Evolutionary conservation across 1,139 yeast genomes (phyloP).

Genomic region (Pneumocystis sp.): DNA sequence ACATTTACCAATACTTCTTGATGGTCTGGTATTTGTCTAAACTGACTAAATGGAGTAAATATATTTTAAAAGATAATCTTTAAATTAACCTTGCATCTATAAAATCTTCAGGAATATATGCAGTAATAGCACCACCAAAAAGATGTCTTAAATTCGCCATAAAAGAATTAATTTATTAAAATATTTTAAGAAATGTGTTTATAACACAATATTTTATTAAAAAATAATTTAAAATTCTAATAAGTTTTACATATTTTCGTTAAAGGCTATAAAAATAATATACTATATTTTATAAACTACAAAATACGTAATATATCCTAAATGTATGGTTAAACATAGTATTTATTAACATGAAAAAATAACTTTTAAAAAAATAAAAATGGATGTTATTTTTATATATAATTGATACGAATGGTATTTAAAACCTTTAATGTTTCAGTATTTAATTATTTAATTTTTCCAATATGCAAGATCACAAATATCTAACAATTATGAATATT

Average conservation of each 20-base stretch:
- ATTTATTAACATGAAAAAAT: neutral
- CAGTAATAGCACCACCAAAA: conserved; percentile 1
- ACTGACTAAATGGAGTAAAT: neutral
- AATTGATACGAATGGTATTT: neutral
- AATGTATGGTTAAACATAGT: neutral
- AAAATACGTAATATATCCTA: neutral
- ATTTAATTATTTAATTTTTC: conserved; percentile 4
- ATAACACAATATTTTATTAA: neutral
- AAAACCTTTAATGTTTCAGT: neutral
- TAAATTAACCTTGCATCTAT: conserved; percentile 1
- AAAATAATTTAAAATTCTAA: neutral
- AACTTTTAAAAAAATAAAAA: neutral
- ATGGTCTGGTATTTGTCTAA: conserved; percentile 1
- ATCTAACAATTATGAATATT: neutral
- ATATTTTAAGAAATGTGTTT: neutral
- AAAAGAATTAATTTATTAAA: neutral
- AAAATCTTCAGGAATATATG: neutral
- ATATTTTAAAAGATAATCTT: neutral
- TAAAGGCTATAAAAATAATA: neutral
- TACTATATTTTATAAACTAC: neutral
- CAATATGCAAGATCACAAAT: conserved; percentile 1
- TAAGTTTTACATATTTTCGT: neutral
- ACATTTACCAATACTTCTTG: conserved; percentile 1
- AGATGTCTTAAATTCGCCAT: neutral
- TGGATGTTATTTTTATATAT: neutral